These are phyloP conservation scores for Neocallimastix lanati DNA, from an alignment of 192 early-diverging fungal species.

Conservation along the genomic window DNA sequence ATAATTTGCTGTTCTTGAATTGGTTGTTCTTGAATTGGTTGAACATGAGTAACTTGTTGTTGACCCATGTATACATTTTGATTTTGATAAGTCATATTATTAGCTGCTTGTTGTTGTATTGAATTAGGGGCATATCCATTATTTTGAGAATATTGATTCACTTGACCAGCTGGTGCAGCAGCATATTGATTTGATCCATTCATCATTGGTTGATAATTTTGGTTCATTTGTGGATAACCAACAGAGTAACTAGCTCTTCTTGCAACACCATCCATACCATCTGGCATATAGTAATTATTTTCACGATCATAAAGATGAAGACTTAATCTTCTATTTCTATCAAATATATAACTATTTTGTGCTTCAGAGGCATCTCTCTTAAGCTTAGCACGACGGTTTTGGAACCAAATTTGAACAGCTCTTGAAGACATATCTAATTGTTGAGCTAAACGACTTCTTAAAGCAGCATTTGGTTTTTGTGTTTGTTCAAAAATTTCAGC, in stretches of 20 bases:
- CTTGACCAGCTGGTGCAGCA: not conserved
- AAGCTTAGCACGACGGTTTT: slow-evolving; percentile 73
- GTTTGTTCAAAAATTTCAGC: slow-evolving; percentile 33
- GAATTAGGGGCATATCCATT: not conserved
- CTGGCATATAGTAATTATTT: not conserved
- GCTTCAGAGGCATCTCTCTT: slow-evolving; percentile 30
- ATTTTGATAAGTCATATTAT: not conserved
- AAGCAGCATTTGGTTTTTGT: slow-evolving; percentile 42
- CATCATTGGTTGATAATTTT: not conserved
- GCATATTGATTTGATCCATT: not conserved
- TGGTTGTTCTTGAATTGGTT: not conserved
- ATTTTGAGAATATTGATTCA: not conserved
- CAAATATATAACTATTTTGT: not conserved
- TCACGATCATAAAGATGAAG: not conserved
- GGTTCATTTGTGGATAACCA: not conserved
- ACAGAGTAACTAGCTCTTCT: not conserved
- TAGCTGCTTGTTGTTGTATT: no score
- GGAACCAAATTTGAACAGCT: slow-evolving; percentile 67
- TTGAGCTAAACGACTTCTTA: slow-evolving; percentile 36
- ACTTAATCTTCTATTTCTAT: not conserved
- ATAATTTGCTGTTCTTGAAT: not conserved
- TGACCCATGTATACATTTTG: not conserved
- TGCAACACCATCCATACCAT: not conserved
- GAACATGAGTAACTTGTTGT: not conserved
- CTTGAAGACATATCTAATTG: slow-evolving; percentile 48